Percentiles rank a stretch among this genome's conserved stretches.
phyloP scores from a whole-genome alignment of 257 asterid species.

The Hygrophila difformis region DNA sequence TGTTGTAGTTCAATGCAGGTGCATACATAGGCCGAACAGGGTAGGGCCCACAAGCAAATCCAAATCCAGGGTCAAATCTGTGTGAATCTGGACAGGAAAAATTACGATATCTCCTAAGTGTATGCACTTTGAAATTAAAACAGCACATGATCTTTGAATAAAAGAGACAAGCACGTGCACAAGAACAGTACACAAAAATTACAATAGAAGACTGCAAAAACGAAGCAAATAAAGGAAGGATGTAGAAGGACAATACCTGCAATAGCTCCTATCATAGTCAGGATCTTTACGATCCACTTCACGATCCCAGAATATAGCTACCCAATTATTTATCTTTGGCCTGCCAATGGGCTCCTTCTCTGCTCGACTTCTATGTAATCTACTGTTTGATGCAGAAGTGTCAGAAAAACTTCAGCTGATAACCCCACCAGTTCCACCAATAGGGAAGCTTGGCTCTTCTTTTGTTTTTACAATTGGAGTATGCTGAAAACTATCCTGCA shows the following conservation, averaged over 20 bases:
- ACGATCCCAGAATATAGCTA: conserved; percentile 94
- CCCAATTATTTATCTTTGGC: conserved; percentile 55
- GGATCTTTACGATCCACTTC: conserved; percentile 94
- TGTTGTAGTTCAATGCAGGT: conserved; percentile 82
- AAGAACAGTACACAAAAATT: background rate
- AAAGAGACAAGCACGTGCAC: background rate
- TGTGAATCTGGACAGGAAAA: conserved; percentile 52
- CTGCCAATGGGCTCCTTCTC: conserved; percentile 76
- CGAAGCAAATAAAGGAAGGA: background rate
- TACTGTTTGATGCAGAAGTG: conserved; percentile 60
- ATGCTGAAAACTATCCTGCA: conserved; percentile 51
- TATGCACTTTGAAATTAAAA: no score
- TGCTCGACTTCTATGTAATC: conserved; percentile 60
- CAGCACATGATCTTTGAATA: no score
- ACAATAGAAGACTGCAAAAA: background rate
- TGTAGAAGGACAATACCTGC: conserved; percentile 38
- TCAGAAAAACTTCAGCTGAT: conserved; percentile 54
- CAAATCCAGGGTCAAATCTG: conserved; percentile 98
- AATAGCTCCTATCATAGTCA: conserved; percentile 87
- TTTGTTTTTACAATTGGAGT: conserved; percentile 31
- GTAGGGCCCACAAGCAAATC: conserved; percentile 81
- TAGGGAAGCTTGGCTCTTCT: background rate
- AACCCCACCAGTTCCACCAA: conserved; percentile 38
- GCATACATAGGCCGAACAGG: conserved; percentile 92
- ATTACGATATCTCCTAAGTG: background rate